Evolutionary conservation across 73 alveolate genomes (phyloP).

Genomic region (Tetrahymena malaccensis): DNA sequence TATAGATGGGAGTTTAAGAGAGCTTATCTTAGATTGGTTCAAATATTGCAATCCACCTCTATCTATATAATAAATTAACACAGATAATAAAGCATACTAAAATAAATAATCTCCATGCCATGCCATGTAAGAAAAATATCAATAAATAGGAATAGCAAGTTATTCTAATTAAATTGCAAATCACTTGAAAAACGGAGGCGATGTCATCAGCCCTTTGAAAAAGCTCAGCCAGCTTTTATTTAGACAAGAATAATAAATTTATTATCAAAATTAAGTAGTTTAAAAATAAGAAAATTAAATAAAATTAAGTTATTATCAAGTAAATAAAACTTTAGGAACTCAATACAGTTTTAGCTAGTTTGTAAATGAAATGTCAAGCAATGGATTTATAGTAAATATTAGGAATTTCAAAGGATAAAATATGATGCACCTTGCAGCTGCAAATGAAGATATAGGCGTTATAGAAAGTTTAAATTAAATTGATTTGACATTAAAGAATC

Average conservation of each 20-base stretch:
- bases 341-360: background rate
- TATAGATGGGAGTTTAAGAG: slow-evolving; percentile 1
- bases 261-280: background rate
- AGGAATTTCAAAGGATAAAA: background rate
- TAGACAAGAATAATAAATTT: background rate
- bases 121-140: background rate
- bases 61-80: background rate
- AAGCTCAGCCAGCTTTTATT: background rate
- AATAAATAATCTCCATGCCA: background rate
- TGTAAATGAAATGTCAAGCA: slow-evolving; percentile 19
- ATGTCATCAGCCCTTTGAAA: background rate
- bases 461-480: background rate
- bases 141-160: background rate
- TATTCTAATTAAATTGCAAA: background rate
- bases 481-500: slow-evolving; percentile 4
- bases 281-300: background rate
- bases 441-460: slow-evolving; percentile 32
- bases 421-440: slow-evolving; percentile 26
- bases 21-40: slow-evolving; percentile 39
- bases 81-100: background rate
- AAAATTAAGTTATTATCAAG: background rate
- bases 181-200: background rate
- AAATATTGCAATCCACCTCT: slow-evolving; percentile 29
- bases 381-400: background rate
- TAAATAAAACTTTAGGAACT: background rate